Base-by-base conservation (phyloP, 352 stramenopile species). In the Globisporangium sylvaticum region DNA sequence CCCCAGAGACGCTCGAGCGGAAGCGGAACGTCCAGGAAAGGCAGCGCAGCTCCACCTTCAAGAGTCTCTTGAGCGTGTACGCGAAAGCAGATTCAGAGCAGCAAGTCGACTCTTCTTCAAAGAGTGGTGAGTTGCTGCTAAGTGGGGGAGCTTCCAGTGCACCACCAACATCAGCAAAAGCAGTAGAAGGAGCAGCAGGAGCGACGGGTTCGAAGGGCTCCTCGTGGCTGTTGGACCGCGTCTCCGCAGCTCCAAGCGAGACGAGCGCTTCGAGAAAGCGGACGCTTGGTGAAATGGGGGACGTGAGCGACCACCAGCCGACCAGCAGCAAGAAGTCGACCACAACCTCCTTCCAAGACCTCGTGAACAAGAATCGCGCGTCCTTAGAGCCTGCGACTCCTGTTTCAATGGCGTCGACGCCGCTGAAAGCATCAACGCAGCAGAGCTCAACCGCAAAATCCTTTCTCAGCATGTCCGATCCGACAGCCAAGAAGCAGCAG, bases 281-380 rank as follows among this genome's bases (percentile, higher is more conserved):
- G 3, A 29, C 24, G 22, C 46, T 58, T 6, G 64, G 18, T 18
- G 25, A 46, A 31, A 22, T 1, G 1, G 24, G 32, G 20, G 53
- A 15, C 18, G 18, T 3, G 12, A 37, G n/a, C 24, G 9, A 7
- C 18, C 18, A 32, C 15, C 24, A n/a, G 20, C 24, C 24, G 12
- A 59, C 3, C 22, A 53, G 37, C 12, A 62, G 44, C 24, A 57
- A 12, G 8, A 46, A 39, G 25, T 1, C 18, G 24, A 69, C 32
- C 48, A 37, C 70, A 10, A 80, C 67, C 8, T 77, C 77, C 6
- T 74, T 84, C 68, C 78, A 75, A 50, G 75, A 79, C 32, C 66
- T 84, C 25, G 55, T 84, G 32, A 53, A 53, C 3, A 80, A 72
- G 48, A 69, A 80, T 60, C 71, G 70, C 34, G 57, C 64, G 46